Evolutionary conservation across 352 stramenopile genomes (phyloP), one percentile per base, ranked within the genome.

Genomic region (Phytopythium montanum): DNA sequence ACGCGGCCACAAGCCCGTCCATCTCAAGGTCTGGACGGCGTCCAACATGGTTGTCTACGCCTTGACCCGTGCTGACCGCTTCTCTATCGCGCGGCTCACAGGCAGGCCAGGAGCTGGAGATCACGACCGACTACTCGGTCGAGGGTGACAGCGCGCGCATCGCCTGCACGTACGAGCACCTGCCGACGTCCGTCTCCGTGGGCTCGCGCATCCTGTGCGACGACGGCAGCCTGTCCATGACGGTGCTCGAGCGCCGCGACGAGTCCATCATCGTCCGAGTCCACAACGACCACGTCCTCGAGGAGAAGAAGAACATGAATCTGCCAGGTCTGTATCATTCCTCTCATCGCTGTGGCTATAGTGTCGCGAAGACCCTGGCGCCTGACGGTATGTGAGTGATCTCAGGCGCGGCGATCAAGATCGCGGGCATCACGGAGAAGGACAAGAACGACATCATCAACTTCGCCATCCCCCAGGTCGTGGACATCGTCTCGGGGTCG

Each of bases 401-500:
- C n/a, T 9, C 36, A 87, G 77, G 82, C 29, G 85, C 85, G 25
- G 75, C 83, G 31, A 87, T 95, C 66, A 64, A 96, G 41, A 88
- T 99, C 33, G 91, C 95, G 0, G 95, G 90, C 16, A 94, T 99
- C 57, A 99, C 96, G 18, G 83, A 96, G 46, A 98, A 98, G 73
- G 96, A 98, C 61, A 74, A 91, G 41, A 61, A 90, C 65, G 92
- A 98, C 69, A 84, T 99, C 59, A 63, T 82, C 13, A 83, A 99
- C 53, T 99, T 99, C 76, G 97, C 96, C 48, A 88, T 99, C 31
- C 82, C 87, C 25, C 93, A 99, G 65, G 90, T 85, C 41, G 96
- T 99, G 18, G 98, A 99, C 75, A 99, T 98, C 67, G 91, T 99
- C 16, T 98, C 98, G 0, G 89, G 98, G 0, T 99, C 97, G 21